These are phyloP conservation scores for Colletotrichum phormii DNA, from an alignment of 2,329 filamentous ascomycete species.

Conservation along the genomic window DNA sequence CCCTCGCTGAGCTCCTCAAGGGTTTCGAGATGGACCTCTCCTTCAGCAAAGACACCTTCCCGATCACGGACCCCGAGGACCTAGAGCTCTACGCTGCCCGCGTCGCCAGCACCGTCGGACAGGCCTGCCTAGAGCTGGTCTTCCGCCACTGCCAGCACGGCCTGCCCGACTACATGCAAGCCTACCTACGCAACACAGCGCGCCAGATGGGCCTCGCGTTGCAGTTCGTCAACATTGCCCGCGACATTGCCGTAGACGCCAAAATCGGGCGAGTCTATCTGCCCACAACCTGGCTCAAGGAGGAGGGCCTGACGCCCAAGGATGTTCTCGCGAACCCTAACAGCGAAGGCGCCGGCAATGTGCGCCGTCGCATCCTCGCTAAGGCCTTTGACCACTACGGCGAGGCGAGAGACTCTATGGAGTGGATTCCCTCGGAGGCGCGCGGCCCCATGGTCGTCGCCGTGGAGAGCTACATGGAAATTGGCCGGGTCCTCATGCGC, in stretches of 20 bases:
- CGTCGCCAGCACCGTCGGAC: constrained; percentile 79
- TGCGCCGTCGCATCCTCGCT: constrained; percentile 67
- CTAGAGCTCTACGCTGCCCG: constrained; percentile 73
- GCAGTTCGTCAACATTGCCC: constrained; percentile 83
- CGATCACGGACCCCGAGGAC: constrained; percentile 69
- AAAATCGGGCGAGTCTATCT: constrained; percentile 75
- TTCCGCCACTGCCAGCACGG: constrained; percentile 64
- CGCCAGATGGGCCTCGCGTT: constrained; percentile 77
- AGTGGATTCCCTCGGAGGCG: constrained; percentile 69
- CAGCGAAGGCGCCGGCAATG: constrained; percentile 56
- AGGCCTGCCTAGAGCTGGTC: constrained; percentile 75
- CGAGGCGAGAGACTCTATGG: constrained; percentile 66
- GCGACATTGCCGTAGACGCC: constrained; percentile 78
- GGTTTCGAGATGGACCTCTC: constrained; percentile 77
- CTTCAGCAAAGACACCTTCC: constrained; percentile 60
- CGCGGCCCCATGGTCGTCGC: constrained; percentile 75
- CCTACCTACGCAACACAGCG: constrained; percentile 65
- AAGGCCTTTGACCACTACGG: constrained; percentile 72
- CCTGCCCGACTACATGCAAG: constrained; percentile 45
- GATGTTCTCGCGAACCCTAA: constrained; percentile 65
- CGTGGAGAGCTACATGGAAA: constrained; percentile 82
- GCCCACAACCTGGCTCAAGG: constrained; percentile 72
- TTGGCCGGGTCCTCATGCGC: constrained; percentile 69
- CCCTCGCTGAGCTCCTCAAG: constrained; percentile 72
- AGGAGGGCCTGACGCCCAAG: constrained; percentile 64